Evolutionary conservation across 2,329 filamentous ascomycete species (phyloP).

Genomic region (Fusarium setosum): DNA sequence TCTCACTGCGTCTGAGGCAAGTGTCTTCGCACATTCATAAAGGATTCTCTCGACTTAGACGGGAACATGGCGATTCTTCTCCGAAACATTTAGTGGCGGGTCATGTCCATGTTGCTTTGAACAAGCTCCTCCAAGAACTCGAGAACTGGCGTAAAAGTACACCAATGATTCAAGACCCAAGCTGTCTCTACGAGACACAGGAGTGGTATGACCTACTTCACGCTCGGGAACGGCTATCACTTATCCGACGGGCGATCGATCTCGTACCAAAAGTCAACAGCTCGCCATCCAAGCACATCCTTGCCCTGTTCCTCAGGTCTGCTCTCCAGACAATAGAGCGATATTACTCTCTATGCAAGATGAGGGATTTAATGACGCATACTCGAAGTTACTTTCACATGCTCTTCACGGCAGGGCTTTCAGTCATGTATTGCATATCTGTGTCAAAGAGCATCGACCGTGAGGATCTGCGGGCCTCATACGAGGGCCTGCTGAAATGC

Average conservation of each 20-base stretch:
- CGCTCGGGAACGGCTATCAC: slow-evolving; percentile 53
- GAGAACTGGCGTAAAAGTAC: slow-evolving; percentile 48
- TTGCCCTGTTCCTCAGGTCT: slow-evolving; percentile 48
- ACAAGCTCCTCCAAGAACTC: slow-evolving; percentile 48
- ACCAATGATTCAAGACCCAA: slow-evolving; percentile 47
- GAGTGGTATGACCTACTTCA: slow-evolving; percentile 58
- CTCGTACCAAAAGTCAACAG: slow-evolving; percentile 49
- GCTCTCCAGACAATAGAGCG: slow-evolving; percentile 51
- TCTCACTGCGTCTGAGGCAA: slow-evolving; percentile 50
- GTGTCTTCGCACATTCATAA: slow-evolving; percentile 54
- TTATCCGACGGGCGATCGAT: slow-evolving; percentile 55
- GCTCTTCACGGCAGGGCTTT: slow-evolving; percentile 57
- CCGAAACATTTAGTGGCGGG: slow-evolving; percentile 24
- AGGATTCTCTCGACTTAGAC: slow-evolving; percentile 36
- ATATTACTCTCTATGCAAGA: slow-evolving; percentile 51
- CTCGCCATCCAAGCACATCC: slow-evolving; percentile 46
- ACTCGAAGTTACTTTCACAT: slow-evolving; percentile 62
- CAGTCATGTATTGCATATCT: slow-evolving; percentile 47
- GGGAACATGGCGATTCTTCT: neutral
- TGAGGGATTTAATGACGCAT: slow-evolving; percentile 50
- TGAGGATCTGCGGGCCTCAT: slow-evolving; percentile 4
- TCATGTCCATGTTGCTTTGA: slow-evolving; percentile 40
- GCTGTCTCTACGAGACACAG: slow-evolving; percentile 54
- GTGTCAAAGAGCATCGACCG: slow-evolving; percentile 12
- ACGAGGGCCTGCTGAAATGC: neutral